Evolutionary conservation across 2,329 filamentous ascomycete genomes (phyloP).

Genomic region (Aspergillus oerlinghausenensis): DNA sequence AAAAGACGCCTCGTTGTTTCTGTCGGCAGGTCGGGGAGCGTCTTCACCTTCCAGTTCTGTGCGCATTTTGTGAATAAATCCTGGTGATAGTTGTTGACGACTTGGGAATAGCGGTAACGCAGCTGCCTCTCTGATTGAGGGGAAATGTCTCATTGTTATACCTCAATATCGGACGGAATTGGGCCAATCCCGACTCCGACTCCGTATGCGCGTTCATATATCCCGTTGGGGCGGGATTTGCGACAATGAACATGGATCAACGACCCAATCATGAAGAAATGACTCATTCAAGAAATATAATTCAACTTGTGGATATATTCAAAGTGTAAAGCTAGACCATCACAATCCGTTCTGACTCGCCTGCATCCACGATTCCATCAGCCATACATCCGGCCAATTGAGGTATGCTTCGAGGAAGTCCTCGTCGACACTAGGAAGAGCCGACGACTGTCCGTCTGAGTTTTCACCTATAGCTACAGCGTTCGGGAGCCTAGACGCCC

Average conservation of each 20-base stretch:
- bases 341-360: not conserved
- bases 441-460: not conserved
- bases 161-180: not conserved
- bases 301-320: too few species aligned
- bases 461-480: not conserved
- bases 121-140: too few species aligned
- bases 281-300: too few species aligned
- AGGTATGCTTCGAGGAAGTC: slow-evolving; percentile 5
- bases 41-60: too few species aligned
- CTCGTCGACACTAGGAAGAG: not conserved
- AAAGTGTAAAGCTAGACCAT: too few species aligned
- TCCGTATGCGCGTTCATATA: not conserved
- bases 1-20: too few species aligned
- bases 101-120: too few species aligned
- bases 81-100: too few species aligned
- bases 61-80: not conserved
- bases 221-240: not conserved
- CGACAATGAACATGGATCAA: too few species aligned
- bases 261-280: too few species aligned
- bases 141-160: not conserved
- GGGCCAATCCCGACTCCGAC: not conserved
- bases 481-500: not conserved
- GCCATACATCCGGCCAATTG: slow-evolving; percentile 1
- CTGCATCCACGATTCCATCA: not conserved
- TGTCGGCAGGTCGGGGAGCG: too few species aligned